Base-by-base conservation (phyloP, 1,284 basidiomycete species). In the Heliocybe sulcata region DNA sequence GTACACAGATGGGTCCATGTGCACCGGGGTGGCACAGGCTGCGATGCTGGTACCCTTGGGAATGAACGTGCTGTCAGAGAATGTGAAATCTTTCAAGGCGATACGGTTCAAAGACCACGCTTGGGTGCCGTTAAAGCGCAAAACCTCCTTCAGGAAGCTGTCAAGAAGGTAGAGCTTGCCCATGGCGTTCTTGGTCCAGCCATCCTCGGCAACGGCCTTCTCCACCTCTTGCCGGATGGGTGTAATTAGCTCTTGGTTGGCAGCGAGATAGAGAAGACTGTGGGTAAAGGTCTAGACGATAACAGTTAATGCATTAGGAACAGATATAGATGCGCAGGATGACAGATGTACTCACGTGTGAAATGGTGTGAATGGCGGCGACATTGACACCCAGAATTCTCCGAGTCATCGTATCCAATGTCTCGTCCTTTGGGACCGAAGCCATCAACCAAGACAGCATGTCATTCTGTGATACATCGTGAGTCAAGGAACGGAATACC, bases 21-120 rank as follows among this genome's bases (percentile, higher is more conserved):
- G 57, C 14, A 35, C 53, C 3, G 52, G 53, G 10, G 38, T 14
- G 11, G 53, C 29, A 11, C 55, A 38, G 22, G 54, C 55, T 10
- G 57, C 54, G 3, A 64, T 52, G 42, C 42, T 54, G n/a, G 57
- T 54, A 4, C 61, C 62, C n/a, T 53, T 54, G 2, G 62, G 62
- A 14, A 63, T 53, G 25, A 57, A 57, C 1, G 61, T 60, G 27
- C 62, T 61, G 55, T 64, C 60, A 16, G 61, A 63, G 48, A 63
- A 60, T 4, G 57, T 57, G 45, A 55, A 57, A 35, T 61, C 60
- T 31, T 58, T 45, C 54, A 60, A 27, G n/a, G 60, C 60, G 42
- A 53, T 55, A 8, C 61, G 58, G 3, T 42, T 51, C 48, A 58
- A 51, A 12, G 52, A 48, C n/a, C 38, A 42, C 12, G 38, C 38